Percentiles rank a stretch among this genome's conserved stretches.
These are phyloP conservation scores for Monosporozyma aquatica DNA, from an alignment of 805 yeast species.

Conservation along the genomic window DNA sequence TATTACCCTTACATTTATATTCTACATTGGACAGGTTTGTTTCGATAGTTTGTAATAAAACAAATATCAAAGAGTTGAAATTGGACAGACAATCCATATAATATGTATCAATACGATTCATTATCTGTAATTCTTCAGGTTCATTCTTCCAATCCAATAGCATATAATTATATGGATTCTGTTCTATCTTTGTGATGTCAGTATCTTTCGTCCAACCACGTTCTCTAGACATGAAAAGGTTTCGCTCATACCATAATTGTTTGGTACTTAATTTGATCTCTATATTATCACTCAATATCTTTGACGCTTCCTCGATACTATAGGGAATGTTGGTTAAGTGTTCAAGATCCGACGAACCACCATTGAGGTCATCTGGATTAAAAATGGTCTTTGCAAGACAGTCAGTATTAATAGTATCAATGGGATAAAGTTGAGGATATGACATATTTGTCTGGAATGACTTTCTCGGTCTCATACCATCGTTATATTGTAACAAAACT, in stretches of 20 bases:
- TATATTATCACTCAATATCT: constrained; percentile 51
- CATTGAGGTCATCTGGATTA: constrained; percentile 3
- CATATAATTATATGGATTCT: constrained; percentile 28
- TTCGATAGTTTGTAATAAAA: constrained; percentile 55
- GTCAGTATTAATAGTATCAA: constrained; percentile 30
- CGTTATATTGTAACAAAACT: constrained; percentile 14
- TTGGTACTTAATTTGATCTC: constrained; percentile 57
- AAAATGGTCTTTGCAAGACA: constrained; percentile 5
- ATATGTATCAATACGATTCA: constrained; percentile 51
- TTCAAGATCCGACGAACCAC: no score
- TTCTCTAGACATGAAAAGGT: constrained; percentile 62
- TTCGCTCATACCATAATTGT: constrained; percentile 66
- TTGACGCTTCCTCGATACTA: constrained; percentile 73
- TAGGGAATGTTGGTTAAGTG: no score
- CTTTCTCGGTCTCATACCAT: constrained; percentile 36
- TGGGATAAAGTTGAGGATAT: constrained; percentile 60
- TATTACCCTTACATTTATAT: constrained; percentile 12
- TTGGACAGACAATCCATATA: constrained; percentile 46
- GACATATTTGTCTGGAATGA: constrained; percentile 58
- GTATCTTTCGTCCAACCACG: constrained; percentile 41
- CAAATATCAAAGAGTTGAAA: constrained; percentile 55
- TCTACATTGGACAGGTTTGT: constrained; percentile 34
- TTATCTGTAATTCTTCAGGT: constrained; percentile 23
- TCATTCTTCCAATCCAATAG: constrained; percentile 10
- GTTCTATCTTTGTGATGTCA: constrained; percentile 1